Evolutionary conservation across 2,329 filamentous ascomycete species (phyloP), one percentile per base, ranked within the genome.

Genomic region (Trichophyton rubrum): DNA sequence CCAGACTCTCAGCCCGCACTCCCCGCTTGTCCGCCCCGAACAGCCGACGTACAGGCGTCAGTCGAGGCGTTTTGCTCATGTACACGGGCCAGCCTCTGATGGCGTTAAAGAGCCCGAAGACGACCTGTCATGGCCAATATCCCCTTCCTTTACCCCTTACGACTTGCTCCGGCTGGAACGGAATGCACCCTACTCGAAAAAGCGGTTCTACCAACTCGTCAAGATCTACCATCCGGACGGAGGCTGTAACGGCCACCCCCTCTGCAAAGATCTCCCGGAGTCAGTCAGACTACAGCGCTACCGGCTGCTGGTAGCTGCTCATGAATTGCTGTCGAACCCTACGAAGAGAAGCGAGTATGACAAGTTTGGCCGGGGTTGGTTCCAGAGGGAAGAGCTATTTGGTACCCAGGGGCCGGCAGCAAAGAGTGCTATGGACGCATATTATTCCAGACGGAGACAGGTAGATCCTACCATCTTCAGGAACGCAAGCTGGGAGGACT

Each of bases 401-500:
- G 64, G 60, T 22, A 63, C 67, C 64, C 35, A 56, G 13, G 41
- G 49, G 5, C 61, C 57, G 20, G 11, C 61, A 4, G 43, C 56
- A 3, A 17, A 30, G 40, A 45, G 30, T 53, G 49, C 49, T 13
- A 53, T 53, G 49, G 49, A 53, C 22, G 40, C 58, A 43, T 61
- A 62, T 66, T 67, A 68, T 62, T 61, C 66, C 59, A 66, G 64
- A 56, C 69, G 64, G 68, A 73, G 74, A 58, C 68, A 65, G 63
- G 75, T 63, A 65, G 76, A 68, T 67, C 76, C 68, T 61, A 78
- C 70, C 71, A 82, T 85, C 56, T 82, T 78, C 68, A 72, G 77
- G 66, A 97, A 97, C 71, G 93, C 90, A 0, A 97, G 93, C 0
- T 99, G 93, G 93, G 93, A 99, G 71, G 93, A 99, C 72, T 96